Evolutionary conservation across 306 rosid species (phyloP).

Genomic region (Rosa rugosa): DNA sequence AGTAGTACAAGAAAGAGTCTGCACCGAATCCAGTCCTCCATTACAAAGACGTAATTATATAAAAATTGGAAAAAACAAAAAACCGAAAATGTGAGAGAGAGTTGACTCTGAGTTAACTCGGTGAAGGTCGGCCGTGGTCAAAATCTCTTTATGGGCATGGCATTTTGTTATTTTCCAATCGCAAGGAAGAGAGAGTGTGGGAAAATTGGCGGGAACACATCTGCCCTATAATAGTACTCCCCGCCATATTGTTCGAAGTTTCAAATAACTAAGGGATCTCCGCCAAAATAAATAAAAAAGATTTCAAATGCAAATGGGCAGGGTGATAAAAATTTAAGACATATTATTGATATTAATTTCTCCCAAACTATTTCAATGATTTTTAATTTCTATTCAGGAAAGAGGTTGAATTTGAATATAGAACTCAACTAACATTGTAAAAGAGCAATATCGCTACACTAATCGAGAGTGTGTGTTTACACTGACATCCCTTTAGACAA

Average conservation of each 20-base stretch:
- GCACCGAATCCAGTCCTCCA: neutral
- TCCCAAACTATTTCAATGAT: too few species aligned
- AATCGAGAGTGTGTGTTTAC: too few species aligned
- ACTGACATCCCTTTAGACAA: too few species aligned
- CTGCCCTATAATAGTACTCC: constrained; percentile 16
- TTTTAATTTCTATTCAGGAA: too few species aligned
- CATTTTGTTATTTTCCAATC: neutral
- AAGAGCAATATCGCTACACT: too few species aligned
- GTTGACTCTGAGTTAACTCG: constrained; percentile 15
- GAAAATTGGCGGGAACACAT: constrained; percentile 50
- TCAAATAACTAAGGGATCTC: neutral
- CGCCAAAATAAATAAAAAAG: neutral
- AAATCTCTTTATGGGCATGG: neutral
- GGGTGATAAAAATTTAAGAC: too few species aligned
- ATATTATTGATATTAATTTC: too few species aligned
- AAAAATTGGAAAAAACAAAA: neutral
- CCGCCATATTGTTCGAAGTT: constrained; percentile 22
- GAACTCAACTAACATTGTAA: too few species aligned
- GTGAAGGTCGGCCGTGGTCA: neutral
- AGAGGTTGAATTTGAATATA: too few species aligned
- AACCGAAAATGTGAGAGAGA: neutral
- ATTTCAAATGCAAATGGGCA: too few species aligned
- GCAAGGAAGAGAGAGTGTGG: neutral
- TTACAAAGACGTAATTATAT: neutral
- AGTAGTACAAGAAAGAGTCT: neutral